Percentiles rank a stretch among this genome's conserved stretches.
Conservation (phyloP, 73 alveolate genomes). For the Symbiodinium pilosum region DNA sequence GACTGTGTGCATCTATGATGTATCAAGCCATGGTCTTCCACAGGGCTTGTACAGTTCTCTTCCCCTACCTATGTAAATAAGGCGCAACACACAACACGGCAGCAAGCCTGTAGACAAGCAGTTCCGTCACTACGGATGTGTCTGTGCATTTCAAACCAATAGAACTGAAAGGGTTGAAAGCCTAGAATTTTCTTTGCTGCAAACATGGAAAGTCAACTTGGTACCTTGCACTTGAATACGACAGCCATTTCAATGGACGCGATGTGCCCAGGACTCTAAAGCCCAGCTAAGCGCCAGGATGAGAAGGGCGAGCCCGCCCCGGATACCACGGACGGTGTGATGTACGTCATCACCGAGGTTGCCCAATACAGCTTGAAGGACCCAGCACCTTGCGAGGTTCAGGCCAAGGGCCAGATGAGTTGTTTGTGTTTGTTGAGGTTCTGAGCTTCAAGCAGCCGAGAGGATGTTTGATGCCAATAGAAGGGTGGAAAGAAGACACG, state of each 20-base stretch:
- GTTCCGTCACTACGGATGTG: too few species aligned
- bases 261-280: neutral
- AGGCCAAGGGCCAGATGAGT: neutral
- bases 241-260: neutral
- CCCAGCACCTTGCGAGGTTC: neutral
- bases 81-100: too few species aligned
- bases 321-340: slow-evolving; percentile 56
- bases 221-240: neutral
- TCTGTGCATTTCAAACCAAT: too few species aligned
- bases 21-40: too few species aligned
- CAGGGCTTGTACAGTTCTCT: too few species aligned
- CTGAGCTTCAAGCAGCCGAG: too few species aligned
- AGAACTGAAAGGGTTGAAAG: too few species aligned
- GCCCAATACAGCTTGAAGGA: slow-evolving; percentile 95
- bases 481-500: neutral
- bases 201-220: neutral
- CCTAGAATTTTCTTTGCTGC: neutral
- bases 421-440: too few species aligned
- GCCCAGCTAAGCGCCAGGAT: slow-evolving; percentile 44
- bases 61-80: too few species aligned
- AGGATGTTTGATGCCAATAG: neutral
- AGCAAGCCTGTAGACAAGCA: too few species aligned
- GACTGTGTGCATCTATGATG: too few species aligned
- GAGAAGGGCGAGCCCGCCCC: slow-evolving; percentile 84
- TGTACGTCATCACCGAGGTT: slow-evolving; percentile 91